Evolutionary conservation across 1,139 yeast genomes (phyloP).

Genomic region (Protomyces inouyei): DNA sequence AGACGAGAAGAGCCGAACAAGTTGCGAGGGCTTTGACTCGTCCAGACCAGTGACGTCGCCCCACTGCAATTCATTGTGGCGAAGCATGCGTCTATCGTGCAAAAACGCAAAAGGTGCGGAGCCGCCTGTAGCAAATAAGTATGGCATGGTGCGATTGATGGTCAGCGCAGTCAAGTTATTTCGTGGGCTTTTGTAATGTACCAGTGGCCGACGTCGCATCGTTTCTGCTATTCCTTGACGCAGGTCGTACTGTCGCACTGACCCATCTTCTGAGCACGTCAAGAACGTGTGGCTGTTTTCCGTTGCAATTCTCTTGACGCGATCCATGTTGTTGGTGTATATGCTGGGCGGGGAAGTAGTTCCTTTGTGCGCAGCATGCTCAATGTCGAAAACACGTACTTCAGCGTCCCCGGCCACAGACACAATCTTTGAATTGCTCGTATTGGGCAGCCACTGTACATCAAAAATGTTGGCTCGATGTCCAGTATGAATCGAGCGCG

Average conservation of each 20-base stretch:
- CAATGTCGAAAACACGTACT: constrained; percentile 32
- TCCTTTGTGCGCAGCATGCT: neutral
- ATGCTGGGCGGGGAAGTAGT: neutral
- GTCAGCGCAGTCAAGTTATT: constrained; percentile 31
- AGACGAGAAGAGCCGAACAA: neutral
- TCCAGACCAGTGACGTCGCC: constrained; percentile 16
- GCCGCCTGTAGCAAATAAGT: constrained; percentile 32
- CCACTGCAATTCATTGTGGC: constrained; percentile 28
- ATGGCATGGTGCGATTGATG: constrained; percentile 31
- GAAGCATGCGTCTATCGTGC: constrained; percentile 32
- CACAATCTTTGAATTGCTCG: constrained; percentile 28
- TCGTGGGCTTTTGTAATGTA: constrained; percentile 27
- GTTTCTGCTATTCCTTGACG: constrained; percentile 11
- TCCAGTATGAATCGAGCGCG: constrained; percentile 30
- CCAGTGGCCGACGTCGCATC: constrained; percentile 26
- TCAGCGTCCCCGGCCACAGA: constrained; percentile 32
- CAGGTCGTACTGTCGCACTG: constrained; percentile 32
- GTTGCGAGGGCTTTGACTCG: neutral
- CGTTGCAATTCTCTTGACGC: constrained; percentile 31
- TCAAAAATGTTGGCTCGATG: constrained; percentile 33
- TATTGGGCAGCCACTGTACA: constrained; percentile 32
- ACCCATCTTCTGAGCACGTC: constrained; percentile 33
- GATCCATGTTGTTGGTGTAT: constrained; percentile 27
- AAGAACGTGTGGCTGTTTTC: constrained; percentile 32
- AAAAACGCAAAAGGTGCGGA: constrained; percentile 30